Base-by-base conservation (phyloP, 2,329 filamentous ascomycete genomes). In the Phaeosphaeria sp. region DNA sequence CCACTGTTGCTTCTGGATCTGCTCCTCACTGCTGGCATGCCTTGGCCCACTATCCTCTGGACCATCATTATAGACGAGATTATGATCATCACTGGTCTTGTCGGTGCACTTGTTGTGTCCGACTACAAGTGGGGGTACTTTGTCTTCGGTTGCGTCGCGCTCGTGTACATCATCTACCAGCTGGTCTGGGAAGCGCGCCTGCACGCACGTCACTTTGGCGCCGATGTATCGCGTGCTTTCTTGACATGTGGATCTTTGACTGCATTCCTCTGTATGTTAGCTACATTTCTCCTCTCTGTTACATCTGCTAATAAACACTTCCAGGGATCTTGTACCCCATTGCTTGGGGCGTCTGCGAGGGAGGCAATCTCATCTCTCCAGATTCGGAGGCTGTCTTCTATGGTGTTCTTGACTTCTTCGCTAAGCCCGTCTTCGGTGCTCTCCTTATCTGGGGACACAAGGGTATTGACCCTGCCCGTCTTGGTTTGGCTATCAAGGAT, bases 51-150 rank as follows among this genome's bases (percentile, higher is more conserved):
- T 1, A 85, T 90, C 25, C 69, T 89, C 41, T 86, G 83, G 68
- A 84, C 86, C 1, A 79, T 90, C 7, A 77, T 90, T 5, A 80
- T 89, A 2, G 87, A 89, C 61, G 79, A 85, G 67, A 80, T 90
- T 66, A 89, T 90, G 87, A 84, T 91, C 48, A 78, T 90, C n/a
- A 85, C 84, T 21, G 87, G 87, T 22, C 82, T 90, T 6, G 81
- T 90, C 18, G 89, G 89, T 25, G 87, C 89, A 2, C 82, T 90
- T 1, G 86, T 89, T 3, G 72, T 75, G 17, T 85, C 83, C 9
- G 78, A 77, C 2, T 91, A 90, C 79, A 91, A 90, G 71, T 90
- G 86, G 86, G 87, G 87, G 1, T 91, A 88, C 76, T 89, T 83
- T 72, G 76, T 78, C 10, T 88, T 89, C 55, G 80, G 73, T 58